phyloP scores from a whole-genome alignment of 768 basidiomycete genomes.

The Termitomyces sp. region DNA sequence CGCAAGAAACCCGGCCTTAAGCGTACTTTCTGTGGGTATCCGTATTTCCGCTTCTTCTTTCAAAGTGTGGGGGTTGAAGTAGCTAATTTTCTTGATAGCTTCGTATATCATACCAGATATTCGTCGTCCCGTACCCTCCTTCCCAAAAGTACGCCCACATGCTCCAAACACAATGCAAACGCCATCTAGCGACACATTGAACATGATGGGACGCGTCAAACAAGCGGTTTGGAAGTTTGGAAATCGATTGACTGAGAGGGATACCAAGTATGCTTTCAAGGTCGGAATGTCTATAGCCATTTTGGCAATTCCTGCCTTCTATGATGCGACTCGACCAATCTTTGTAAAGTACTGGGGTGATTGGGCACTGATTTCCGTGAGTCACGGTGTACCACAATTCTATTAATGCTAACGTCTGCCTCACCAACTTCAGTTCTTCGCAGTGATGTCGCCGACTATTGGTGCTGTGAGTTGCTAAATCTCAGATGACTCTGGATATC shows the following conservation, averaged over 20 bases:
- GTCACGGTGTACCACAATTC: conserved; percentile 18
- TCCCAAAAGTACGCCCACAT: conserved; percentile 80
- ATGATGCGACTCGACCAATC: conserved; percentile 67
- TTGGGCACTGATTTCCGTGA: conserved; percentile 92
- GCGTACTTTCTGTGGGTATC: conserved; percentile 37
- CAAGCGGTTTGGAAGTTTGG: conserved; percentile 74
- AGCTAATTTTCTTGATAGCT: conserved; percentile 26
- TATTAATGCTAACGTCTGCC: conserved; percentile 4
- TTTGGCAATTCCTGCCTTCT: conserved; percentile 86
- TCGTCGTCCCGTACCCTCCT: conserved; percentile 54
- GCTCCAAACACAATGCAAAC: conserved; percentile 86
- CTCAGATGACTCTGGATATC: background rate
- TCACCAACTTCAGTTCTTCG: conserved; percentile 57
- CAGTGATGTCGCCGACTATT: conserved; percentile 89
- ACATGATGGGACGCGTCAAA: conserved; percentile 57
- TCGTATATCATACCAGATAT: conserved; percentile 49
- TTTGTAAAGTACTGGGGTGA: conserved; percentile 87
- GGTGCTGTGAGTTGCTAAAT: conserved; percentile 55
- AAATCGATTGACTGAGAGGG: conserved; percentile 58
- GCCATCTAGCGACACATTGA: conserved; percentile 58
- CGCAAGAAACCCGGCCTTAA: conserved; percentile 9
- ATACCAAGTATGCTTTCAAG: conserved; percentile 87
- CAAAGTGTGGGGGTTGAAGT: background rate
- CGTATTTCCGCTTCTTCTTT: background rate
- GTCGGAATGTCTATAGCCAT: conserved; percentile 80